Evolutionary conservation across 352 stramenopile genomes (phyloP).

Genomic region (Phytopythium vexans): DNA sequence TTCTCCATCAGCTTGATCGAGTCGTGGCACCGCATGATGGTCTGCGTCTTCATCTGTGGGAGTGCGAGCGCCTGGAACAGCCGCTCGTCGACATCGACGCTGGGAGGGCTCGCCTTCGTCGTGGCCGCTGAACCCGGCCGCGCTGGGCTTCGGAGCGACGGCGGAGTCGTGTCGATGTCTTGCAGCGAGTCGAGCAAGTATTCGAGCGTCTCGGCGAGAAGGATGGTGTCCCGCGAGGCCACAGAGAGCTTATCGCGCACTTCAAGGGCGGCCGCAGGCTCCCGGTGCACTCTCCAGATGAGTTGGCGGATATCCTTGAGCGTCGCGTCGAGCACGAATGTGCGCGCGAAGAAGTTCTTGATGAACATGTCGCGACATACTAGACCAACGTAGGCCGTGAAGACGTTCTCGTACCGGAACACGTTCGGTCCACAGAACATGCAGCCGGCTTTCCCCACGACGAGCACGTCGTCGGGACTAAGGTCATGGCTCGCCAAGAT

Average conservation of each 20-base stretch:
- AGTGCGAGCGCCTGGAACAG: conserved; percentile 94
- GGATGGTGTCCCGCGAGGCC: conserved; percentile 93
- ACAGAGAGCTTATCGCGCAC: conserved; percentile 92
- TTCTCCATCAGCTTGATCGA: conserved; percentile 95
- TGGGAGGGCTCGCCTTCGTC: conserved; percentile 36
- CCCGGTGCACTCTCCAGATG: conserved; percentile 82
- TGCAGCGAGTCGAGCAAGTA: conserved; percentile 96
- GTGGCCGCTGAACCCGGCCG: not conserved
- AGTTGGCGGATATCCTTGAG: conserved; percentile 93
- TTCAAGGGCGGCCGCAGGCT: conserved; percentile 79
- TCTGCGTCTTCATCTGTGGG: conserved; percentile 81
- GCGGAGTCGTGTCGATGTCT: conserved; percentile 56
- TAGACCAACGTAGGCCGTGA: conserved; percentile 95
- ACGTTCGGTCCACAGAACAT: conserved; percentile 94
- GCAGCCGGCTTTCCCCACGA: conserved; percentile 93
- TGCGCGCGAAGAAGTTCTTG: conserved; percentile 96
- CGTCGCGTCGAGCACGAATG: conserved; percentile 95
- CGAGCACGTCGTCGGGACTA: conserved; percentile 91
- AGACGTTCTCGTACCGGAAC: conserved; percentile 93
- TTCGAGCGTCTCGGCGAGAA: conserved; percentile 95
- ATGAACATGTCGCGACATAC: conserved; percentile 97
- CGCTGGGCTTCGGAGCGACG: not conserved
- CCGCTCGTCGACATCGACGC: conserved; percentile 40
- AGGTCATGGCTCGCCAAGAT: conserved; percentile 94
- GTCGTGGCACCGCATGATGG: conserved; percentile 92